Evolutionary conservation across 345 rosid genomes (phyloP).

Genomic region (Arabis alpina): DNA sequence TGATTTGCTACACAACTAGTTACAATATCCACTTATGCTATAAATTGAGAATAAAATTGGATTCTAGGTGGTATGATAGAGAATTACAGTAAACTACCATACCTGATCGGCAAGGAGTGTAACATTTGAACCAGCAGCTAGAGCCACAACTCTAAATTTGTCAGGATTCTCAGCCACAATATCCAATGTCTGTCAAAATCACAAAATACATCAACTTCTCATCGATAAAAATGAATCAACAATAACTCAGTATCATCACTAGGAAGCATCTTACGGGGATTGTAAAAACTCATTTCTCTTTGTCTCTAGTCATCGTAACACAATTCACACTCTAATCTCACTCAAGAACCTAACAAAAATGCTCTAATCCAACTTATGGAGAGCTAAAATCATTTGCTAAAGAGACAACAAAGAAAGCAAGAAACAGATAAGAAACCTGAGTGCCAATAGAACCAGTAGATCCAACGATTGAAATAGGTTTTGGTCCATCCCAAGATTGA

Average conservation of each 20-base stretch:
- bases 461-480: slow-evolving; percentile 89
- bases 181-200: slow-evolving; percentile 73
- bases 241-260: slow-evolving; percentile 3
- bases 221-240: neutral
- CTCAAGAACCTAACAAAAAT: slow-evolving; percentile 7
- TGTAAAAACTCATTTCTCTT: slow-evolving; percentile 8
- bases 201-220: neutral
- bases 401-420: neutral
- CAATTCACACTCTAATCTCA: neutral
- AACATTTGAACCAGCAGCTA: slow-evolving; percentile 96
- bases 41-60: neutral
- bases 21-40: slow-evolving; percentile 1
- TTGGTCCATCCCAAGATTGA: slow-evolving; percentile 86
- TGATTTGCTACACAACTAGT: slow-evolving; percentile 1
- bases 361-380: slow-evolving; percentile 7
- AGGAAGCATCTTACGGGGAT: neutral
- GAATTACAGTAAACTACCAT: neutral
- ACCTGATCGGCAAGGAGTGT: slow-evolving; percentile 97
- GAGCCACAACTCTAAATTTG: slow-evolving; percentile 86
- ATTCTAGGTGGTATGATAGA: neutral
- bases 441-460: slow-evolving; percentile 99
- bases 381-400: neutral
- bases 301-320: neutral
- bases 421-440: slow-evolving; percentile 54
- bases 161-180: slow-evolving; percentile 91